Conservation (phyloP, 768 basidiomycete species). For the Termitomyces sp. region DNA sequence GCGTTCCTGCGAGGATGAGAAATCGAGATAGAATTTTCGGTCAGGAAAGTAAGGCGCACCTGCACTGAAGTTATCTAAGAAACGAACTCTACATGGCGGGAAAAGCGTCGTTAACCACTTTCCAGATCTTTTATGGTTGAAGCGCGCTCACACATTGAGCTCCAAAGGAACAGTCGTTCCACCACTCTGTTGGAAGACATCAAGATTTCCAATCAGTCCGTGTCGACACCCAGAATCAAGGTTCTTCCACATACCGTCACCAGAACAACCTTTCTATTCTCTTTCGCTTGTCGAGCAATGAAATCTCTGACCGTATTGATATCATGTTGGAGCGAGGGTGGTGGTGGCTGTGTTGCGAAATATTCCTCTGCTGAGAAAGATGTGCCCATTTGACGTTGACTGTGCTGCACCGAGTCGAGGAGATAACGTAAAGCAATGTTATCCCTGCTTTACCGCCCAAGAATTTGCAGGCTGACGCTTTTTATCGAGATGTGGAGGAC, state of each 20-base stretch:
- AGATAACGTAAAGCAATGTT: background rate
- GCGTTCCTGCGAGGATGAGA: slow-evolving; percentile 57
- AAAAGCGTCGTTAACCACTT: slow-evolving; percentile 13
- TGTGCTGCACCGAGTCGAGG: background rate
- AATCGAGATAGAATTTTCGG: background rate
- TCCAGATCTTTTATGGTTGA: slow-evolving; percentile 17
- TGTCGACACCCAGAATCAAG: background rate
- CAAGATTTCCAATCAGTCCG: background rate
- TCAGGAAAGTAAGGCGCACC: slow-evolving; percentile 45
- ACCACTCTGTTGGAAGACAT: slow-evolving; percentile 64
- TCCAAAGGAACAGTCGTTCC: slow-evolving; percentile 98
- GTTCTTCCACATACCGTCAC: slow-evolving; percentile 69
- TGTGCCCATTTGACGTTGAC: slow-evolving; percentile 10
- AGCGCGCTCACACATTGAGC: slow-evolving; percentile 88
- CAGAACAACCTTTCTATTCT: slow-evolving; percentile 76
- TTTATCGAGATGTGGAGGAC: background rate
- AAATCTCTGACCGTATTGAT: slow-evolving; percentile 62
- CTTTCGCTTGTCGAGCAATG: slow-evolving; percentile 55
- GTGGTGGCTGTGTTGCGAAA: slow-evolving; percentile 83
- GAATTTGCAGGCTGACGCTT: background rate
- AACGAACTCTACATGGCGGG: slow-evolving; percentile 71
- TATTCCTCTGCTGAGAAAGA: slow-evolving; percentile 85
- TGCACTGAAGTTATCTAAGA: slow-evolving; percentile 98
- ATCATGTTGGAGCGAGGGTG: slow-evolving; percentile 64
- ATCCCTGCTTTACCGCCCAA: background rate